Evolutionary conservation across 2,329 filamentous ascomycete genomes (phyloP).

Genomic region (Aspergillus luchuensis): DNA sequence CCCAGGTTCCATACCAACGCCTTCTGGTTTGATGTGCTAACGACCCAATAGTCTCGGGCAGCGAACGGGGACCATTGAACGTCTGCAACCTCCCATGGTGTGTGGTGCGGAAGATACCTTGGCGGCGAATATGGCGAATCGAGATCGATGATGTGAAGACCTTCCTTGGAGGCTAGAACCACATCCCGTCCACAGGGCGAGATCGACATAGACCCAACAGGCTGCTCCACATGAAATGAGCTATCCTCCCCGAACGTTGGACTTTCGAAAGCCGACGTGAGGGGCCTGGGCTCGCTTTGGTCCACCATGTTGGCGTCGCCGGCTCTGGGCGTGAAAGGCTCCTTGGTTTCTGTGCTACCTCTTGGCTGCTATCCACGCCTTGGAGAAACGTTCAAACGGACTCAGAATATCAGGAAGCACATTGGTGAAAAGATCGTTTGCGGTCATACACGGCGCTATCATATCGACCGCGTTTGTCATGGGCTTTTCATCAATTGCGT

Average conservation of each 20-base stretch:
- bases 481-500: slow-evolving; percentile 11
- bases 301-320: slow-evolving; percentile 33
- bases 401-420: slow-evolving; percentile 14
- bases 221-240: slow-evolving; percentile 76
- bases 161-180: slow-evolving; percentile 85
- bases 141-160: slow-evolving; percentile 86
- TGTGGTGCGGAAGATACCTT: slow-evolving; percentile 78
- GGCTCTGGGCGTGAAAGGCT: neutral
- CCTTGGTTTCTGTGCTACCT: slow-evolving; percentile 7
- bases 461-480: slow-evolving; percentile 18
- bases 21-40: slow-evolving; percentile 91
- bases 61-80: slow-evolving; percentile 97
- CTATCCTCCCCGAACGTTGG: slow-evolving; percentile 84
- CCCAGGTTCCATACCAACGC: slow-evolving; percentile 93
- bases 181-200: slow-evolving; percentile 89
- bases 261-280: slow-evolving; percentile 71
- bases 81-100: slow-evolving; percentile 93
- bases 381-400: slow-evolving; percentile 4
- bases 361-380: slow-evolving; percentile 9
- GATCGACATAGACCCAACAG: slow-evolving; percentile 87
- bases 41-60: slow-evolving; percentile 85
- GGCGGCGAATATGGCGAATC: slow-evolving; percentile 87
- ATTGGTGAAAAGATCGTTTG: slow-evolving; percentile 14
- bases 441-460: slow-evolving; percentile 8
- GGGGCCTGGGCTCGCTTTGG: slow-evolving; percentile 41